Evolutionary conservation across 345 rosid species (phyloP).

Genomic region (Dimocarpus longan): DNA sequence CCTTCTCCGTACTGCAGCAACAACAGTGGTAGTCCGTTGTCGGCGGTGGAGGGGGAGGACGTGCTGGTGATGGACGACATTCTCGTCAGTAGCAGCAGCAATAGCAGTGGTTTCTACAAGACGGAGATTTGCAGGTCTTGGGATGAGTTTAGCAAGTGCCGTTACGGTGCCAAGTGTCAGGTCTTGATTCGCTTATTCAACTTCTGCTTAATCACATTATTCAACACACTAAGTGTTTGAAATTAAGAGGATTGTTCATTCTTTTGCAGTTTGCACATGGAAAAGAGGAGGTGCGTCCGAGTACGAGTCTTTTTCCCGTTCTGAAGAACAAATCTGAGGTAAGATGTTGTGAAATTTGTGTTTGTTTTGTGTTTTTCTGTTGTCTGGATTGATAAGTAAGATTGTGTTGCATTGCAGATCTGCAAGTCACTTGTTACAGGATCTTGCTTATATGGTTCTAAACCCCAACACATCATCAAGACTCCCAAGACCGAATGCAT

Average conservation of each 20-base stretch:
- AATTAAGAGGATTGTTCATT: background rate
- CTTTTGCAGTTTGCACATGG: conserved; percentile 52
- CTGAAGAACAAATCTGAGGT: conserved; percentile 47
- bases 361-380: background rate
- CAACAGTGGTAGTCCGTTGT: conserved; percentile 22
- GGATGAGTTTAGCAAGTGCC: conserved; percentile 42
- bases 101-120: conserved; percentile 24
- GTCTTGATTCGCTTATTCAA: conserved; percentile 24
- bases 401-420: conserved; percentile 13
- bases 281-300: conserved; percentile 45
- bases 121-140: conserved; percentile 32
- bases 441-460: conserved; percentile 27
- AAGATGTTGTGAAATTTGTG: conserved; percentile 2
- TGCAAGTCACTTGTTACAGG: conserved; percentile 29
- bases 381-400: conserved; percentile 8
- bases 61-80: conserved; percentile 73
- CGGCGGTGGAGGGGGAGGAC: conserved; percentile 46
- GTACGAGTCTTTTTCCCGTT: conserved; percentile 21
- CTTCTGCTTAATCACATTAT: background rate
- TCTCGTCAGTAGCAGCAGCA: conserved; percentile 33
- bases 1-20: background rate
- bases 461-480: conserved; percentile 6
- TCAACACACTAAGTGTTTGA: background rate
- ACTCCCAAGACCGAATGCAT: background rate
- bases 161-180: conserved; percentile 43